phyloP scores from a whole-genome alignment of 306 rosid genomes.

The Vigna mungo region DNA sequence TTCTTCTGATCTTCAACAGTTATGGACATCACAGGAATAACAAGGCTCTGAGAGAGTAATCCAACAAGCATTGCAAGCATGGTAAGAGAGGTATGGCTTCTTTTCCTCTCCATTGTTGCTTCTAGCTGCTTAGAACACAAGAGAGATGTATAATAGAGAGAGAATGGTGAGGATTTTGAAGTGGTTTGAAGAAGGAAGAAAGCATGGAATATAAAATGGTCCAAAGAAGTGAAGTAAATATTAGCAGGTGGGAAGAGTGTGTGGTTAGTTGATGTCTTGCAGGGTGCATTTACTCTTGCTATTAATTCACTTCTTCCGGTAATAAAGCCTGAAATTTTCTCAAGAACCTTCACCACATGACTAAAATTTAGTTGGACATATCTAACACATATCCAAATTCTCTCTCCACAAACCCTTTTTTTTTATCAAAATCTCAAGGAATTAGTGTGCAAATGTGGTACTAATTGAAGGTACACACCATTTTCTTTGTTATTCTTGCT shows the following conservation, averaged over 20 bases:
- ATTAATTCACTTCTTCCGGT: constrained; percentile 49
- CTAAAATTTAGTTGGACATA: background rate
- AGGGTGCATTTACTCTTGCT: constrained; percentile 73
- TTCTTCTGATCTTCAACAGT: constrained; percentile 73
- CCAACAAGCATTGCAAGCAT: constrained; percentile 54
- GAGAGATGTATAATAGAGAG: background rate
- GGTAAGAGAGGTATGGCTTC: constrained; percentile 52
- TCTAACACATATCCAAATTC: background rate
- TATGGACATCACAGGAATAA: constrained; percentile 60
- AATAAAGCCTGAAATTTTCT: constrained; percentile 24
- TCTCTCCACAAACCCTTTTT: background rate
- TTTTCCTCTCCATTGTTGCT: constrained; percentile 52
- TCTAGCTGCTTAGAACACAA: constrained; percentile 35
- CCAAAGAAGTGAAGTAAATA: constrained; percentile 65
- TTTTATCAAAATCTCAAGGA: background rate
- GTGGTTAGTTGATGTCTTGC: constrained; percentile 76
- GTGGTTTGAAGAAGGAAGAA: constrained; percentile 45
- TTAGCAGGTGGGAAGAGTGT: constrained; percentile 69
- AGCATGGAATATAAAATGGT: constrained; percentile 57
- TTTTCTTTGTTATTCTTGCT: constrained; percentile 11
- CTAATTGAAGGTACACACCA: background rate
- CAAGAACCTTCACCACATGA: constrained; percentile 1
- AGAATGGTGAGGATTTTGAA: constrained; percentile 39
- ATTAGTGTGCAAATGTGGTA: constrained; percentile 4
- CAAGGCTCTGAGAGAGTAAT: constrained; percentile 66